These are phyloP conservation scores for Papiliotrema laurentii DNA, from an alignment of 1,284 basidiomycete species.

Conservation along the genomic window DNA sequence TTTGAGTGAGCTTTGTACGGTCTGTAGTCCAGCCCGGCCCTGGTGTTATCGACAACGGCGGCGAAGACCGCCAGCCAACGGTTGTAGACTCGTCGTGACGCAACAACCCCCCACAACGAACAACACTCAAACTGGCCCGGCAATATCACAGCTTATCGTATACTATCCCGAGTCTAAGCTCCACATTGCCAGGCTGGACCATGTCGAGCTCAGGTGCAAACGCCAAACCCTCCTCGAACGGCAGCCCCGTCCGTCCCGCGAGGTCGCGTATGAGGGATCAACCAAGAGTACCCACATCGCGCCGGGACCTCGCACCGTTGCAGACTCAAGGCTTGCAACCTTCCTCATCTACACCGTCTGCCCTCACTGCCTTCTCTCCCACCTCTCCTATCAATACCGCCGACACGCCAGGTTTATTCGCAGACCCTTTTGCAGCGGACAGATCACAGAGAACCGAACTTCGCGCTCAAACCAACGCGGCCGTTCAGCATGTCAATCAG, in stretches of 20 bases:
- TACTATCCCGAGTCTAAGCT: too few species aligned
- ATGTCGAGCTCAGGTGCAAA: too few species aligned
- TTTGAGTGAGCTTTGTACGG: too few species aligned
- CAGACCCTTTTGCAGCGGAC: slow-evolving; percentile 40
- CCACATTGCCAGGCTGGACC: too few species aligned
- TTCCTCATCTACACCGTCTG: slow-evolving; percentile 10
- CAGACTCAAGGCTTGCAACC: slow-evolving; percentile 8
- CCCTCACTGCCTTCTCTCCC: slow-evolving; percentile 30
- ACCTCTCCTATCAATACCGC: background rate
- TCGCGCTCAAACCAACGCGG: slow-evolving; percentile 26
- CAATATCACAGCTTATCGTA: too few species aligned
- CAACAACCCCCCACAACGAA: too few species aligned
- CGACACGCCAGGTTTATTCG: slow-evolving; percentile 12
- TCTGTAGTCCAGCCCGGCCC: too few species aligned
- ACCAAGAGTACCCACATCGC: slow-evolving; percentile 11
- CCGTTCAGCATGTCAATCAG: slow-evolving; percentile 18
- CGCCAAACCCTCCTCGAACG: too few species aligned
- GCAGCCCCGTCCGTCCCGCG: slow-evolving; percentile 31
- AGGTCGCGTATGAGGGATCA: slow-evolving; percentile 27
- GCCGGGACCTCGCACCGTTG: slow-evolving; percentile 14
- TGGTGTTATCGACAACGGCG: too few species aligned
- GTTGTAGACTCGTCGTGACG: too few species aligned
- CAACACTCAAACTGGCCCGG: too few species aligned
- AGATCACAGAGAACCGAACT: slow-evolving; percentile 30
- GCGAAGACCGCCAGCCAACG: too few species aligned